phyloP scores from a whole-genome alignment of 495 filamentous ascomycete species.

The Gamarada debralockiae region DNA sequence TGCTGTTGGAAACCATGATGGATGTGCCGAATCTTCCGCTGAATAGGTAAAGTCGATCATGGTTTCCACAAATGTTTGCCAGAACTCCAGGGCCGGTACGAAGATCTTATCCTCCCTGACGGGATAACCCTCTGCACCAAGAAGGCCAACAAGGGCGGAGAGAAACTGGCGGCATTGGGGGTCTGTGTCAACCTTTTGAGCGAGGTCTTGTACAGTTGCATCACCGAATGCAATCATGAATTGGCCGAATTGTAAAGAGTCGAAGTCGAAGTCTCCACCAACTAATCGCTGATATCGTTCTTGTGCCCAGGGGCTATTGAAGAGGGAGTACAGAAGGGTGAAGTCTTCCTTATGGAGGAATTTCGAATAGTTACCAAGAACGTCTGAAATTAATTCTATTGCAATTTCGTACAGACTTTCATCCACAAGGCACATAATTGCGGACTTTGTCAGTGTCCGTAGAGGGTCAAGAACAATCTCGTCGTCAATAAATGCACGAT shows the following conservation, averaged over 20 bases:
- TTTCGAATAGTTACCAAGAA: slow-evolving; percentile 57
- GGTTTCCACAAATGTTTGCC: slow-evolving; percentile 66
- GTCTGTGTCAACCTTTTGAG: slow-evolving; percentile 29
- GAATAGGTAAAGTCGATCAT: slow-evolving; percentile 39
- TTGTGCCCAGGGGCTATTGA: slow-evolving; percentile 52
- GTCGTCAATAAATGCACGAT: slow-evolving; percentile 52
- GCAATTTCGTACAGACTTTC: slow-evolving; percentile 53
- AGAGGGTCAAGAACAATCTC: slow-evolving; percentile 50
- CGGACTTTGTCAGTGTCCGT: slow-evolving; percentile 47
- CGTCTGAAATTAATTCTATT: slow-evolving; percentile 60
- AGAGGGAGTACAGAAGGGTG: slow-evolving; percentile 47
- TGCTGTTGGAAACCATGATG: slow-evolving; percentile 31
- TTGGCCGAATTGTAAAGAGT: slow-evolving; percentile 63
- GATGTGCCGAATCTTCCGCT: slow-evolving; percentile 26
- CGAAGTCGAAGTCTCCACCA: slow-evolving; percentile 57
- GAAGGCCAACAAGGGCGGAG: slow-evolving; percentile 53
- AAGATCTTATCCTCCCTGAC: slow-evolving; percentile 76
- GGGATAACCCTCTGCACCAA: slow-evolving; percentile 67
- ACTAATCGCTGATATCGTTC: slow-evolving; percentile 49
- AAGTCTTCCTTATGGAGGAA: slow-evolving; percentile 58
- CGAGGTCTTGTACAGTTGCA: slow-evolving; percentile 49
- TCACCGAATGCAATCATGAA: slow-evolving; percentile 69
- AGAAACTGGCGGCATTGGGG: slow-evolving; percentile 45
- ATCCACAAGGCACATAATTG: slow-evolving; percentile 51
- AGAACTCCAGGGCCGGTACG: slow-evolving; percentile 76